Base-by-base conservation (phyloP, 2,329 filamentous ascomycete genomes). In the Talaromyces sp. region DNA sequence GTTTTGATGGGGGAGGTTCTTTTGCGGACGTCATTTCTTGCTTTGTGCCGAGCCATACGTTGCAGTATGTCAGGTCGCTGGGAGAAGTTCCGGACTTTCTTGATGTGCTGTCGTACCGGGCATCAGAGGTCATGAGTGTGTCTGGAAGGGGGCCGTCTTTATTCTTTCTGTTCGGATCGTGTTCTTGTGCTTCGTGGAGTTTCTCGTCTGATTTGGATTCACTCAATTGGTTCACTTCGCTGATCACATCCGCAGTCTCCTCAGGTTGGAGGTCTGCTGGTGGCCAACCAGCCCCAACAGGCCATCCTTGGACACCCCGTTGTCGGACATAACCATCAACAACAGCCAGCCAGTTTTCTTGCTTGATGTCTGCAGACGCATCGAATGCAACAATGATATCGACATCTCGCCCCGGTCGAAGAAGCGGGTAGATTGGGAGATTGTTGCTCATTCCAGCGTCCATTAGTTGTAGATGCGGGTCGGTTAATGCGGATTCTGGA, bases 401-500 rank as follows among this genome's bases (percentile, higher is more conserved):
- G 5, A 99, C 89, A 65, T 96, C 86, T 40, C 95, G 86, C 2
- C 93, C 94, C 0, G 92, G 92, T 11, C 95, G 88, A 19, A 99
- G 87, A 3, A 98, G 85, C 0, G 95, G 95, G 75, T 99, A 99
- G 49, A 98, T 93, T 1, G 95, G 95, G 8, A 99, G 83, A 73
- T 99, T 99, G 76, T 99, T 98, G 69, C 91, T 96, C 95, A 99
- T 99, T 60, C 95, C 95, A 1, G 95, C 93, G 76, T 99, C 95
- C 93, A 97, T 98, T 17, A 94, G 84, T 69, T 91, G 89, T 19
- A 94, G 83, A 75, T 96, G 90, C 53, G 89, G 83, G 15, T 84
- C 84, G 19, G 86, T 82, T 71, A 91, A 88, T 45, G 97, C 86
- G 65, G 87, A 92, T 36, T 89, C 86, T 0, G 95, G 93, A n/a